These are phyloP conservation scores for Sporisorium scitamineum DNA, from an alignment of 1,284 basidiomycete species.

Conservation along the genomic window DNA sequence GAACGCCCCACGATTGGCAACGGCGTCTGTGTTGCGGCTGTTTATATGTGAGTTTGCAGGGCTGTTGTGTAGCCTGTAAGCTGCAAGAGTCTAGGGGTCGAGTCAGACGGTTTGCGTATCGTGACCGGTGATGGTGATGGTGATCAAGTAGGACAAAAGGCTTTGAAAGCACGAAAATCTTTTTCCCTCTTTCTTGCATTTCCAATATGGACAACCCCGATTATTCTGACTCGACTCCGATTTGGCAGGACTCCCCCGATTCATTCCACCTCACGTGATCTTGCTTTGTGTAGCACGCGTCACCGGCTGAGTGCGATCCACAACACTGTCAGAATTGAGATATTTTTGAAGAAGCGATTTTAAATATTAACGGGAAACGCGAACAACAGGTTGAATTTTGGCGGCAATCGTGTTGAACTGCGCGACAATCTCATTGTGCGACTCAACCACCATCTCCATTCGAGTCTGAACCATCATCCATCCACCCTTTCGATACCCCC, in stretches of 20 bases:
- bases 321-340: background rate
- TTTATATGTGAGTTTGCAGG: background rate
- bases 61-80: too few species aligned
- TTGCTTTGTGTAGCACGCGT: slow-evolving; percentile 15
- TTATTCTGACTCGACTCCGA: slow-evolving; percentile 26
- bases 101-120: background rate
- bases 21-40: background rate
- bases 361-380: slow-evolving; percentile 6
- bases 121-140: background rate
- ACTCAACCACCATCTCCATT: background rate
- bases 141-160: background rate
- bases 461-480: slow-evolving; percentile 1
- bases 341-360: background rate
- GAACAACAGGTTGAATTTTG: background rate
- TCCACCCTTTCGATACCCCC: slow-evolving; percentile 16
- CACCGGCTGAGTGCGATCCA: background rate
- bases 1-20: slow-evolving; percentile 2
- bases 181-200: slow-evolving; percentile 13
- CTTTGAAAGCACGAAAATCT: background rate
- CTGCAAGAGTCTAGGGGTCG: background rate
- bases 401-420: background rate
- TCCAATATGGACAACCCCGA: slow-evolving; percentile 8
- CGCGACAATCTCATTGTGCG: background rate
- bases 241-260: too few species aligned
- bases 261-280: slow-evolving; percentile 17